A percentile compares a stretch with the other conserved stretches of the same genome.
Conservation (phyloP, 192 early-diverging fungal species). For the Coemansia sp. region DNA sequence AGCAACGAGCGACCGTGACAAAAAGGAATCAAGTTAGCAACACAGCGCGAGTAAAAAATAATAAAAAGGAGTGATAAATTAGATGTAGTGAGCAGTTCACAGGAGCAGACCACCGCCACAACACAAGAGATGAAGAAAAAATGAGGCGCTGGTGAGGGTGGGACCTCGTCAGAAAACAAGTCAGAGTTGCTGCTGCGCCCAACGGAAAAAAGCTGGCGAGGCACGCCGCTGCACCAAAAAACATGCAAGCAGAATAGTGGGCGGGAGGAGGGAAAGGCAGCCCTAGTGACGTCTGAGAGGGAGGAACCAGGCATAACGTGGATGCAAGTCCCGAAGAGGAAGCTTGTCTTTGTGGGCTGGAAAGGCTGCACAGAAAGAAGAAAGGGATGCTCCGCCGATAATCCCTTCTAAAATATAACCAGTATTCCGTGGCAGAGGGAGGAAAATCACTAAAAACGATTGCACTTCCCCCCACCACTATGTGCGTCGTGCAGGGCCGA, state of each 20-base stretch:
- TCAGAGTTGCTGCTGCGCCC: not conserved
- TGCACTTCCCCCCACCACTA: not conserved
- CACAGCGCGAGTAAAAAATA: not conserved
- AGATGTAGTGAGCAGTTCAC: not conserved
- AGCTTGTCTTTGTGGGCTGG: conserved; percentile 1
- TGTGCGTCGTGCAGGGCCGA: not conserved
- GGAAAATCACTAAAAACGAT: conserved; percentile 1
- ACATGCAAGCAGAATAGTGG: conserved; percentile 12
- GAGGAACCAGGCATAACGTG: not conserved
- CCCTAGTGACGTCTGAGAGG: not conserved
- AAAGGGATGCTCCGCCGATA: conserved; percentile 3
- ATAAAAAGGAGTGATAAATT: conserved; percentile 11
- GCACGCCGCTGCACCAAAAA: not conserved
- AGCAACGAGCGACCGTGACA: not conserved
- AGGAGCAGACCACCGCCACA: conserved; percentile 1
- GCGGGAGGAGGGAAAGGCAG: not conserved
- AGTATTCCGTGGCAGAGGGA: not conserved
- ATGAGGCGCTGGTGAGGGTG: not conserved
- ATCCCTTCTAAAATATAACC: conserved; percentile 5
- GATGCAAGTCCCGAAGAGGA: conserved; percentile 11
- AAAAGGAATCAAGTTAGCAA: not conserved
- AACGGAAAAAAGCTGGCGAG: not conserved
- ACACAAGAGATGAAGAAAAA: not conserved
- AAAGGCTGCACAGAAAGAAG: conserved; percentile 5
- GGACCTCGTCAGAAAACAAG: not conserved